These are phyloP conservation scores for Curvularia eragrostidis DNA, from an alignment of 2,329 filamentous ascomycete genomes.

Conservation along the genomic window DNA sequence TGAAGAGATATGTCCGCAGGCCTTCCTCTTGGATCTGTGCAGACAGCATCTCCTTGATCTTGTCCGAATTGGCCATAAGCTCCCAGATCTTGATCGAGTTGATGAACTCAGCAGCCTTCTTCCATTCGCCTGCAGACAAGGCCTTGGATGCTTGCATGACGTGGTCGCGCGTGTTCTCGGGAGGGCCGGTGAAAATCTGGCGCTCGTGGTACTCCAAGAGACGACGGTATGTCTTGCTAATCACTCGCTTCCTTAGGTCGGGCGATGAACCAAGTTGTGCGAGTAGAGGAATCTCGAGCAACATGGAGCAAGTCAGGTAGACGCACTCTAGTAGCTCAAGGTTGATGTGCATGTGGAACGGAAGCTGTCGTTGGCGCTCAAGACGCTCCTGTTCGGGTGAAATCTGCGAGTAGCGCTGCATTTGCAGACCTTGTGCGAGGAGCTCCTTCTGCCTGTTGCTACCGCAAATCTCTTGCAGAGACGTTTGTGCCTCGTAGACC, in stretches of 20 bases:
- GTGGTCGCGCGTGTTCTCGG: constrained; percentile 98
- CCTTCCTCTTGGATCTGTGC: constrained; percentile 99
- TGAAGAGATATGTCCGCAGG: constrained; percentile 97
- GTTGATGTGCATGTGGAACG: constrained; percentile 99
- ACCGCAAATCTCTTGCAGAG: constrained; percentile 96
- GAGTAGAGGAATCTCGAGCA: constrained; percentile 95
- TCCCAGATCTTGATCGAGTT: constrained; percentile 99
- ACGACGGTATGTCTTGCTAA: constrained; percentile 98
- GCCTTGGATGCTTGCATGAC: constrained; percentile 99
- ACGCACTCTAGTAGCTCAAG: constrained; percentile 97
- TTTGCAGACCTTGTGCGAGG: constrained; percentile 96
- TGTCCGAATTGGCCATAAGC: constrained; percentile 87
- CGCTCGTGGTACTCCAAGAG: constrained; percentile 99
- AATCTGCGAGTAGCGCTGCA: constrained; percentile 95
- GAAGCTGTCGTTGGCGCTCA: constrained; percentile 95
- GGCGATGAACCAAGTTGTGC: constrained; percentile 96
- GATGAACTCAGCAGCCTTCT: constrained; percentile 91
- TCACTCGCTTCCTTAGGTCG: constrained; percentile 95
- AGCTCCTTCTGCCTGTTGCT: constrained; percentile 98
- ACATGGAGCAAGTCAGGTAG: constrained; percentile 98
- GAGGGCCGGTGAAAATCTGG: constrained; percentile 97
- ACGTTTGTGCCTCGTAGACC: constrained; percentile 97
- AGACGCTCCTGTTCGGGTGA: constrained; percentile 97
- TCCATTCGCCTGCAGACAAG: constrained; percentile 96
- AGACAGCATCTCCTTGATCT: constrained; percentile 96